Conservation (phyloP, 2,329 filamentous ascomycete genomes). For the Penicillium sp. region DNA sequence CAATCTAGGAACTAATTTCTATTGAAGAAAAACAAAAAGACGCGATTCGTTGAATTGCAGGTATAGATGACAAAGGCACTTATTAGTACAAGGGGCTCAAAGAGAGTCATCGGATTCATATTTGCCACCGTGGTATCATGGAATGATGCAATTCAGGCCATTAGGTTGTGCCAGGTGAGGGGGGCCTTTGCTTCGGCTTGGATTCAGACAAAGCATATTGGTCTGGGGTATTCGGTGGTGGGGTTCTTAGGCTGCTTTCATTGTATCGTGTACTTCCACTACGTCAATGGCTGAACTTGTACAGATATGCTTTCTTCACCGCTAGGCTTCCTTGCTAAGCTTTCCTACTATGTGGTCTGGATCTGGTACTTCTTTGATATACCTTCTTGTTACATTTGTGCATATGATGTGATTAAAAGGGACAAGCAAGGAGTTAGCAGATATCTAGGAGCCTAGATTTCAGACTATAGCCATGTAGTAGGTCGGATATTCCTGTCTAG, state of each 20-base stretch:
- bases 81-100: neutral
- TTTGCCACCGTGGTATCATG: neutral
- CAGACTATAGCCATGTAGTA: neutral
- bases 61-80: neutral
- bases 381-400: neutral
- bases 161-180: neutral
- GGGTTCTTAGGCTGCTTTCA: neutral
- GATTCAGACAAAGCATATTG: neutral
- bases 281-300: neutral
- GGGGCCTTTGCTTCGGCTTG: too few species aligned
- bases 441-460: too few species aligned
- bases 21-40: neutral
- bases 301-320: neutral
- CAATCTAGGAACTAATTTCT: neutral
- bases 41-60: neutral
- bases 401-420: neutral
- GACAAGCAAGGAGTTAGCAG: too few species aligned
- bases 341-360: neutral
- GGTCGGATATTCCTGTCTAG: too few species aligned
- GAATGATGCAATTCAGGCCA: neutral
- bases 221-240: neutral
- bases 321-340: neutral
- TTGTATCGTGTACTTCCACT: neutral
- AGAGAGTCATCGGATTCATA: neutral
- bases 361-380: neutral